These are phyloP conservation scores for Eurotiales sp. DNA, from an alignment of 2,329 filamentous ascomycete species.

Conservation along the genomic window DNA sequence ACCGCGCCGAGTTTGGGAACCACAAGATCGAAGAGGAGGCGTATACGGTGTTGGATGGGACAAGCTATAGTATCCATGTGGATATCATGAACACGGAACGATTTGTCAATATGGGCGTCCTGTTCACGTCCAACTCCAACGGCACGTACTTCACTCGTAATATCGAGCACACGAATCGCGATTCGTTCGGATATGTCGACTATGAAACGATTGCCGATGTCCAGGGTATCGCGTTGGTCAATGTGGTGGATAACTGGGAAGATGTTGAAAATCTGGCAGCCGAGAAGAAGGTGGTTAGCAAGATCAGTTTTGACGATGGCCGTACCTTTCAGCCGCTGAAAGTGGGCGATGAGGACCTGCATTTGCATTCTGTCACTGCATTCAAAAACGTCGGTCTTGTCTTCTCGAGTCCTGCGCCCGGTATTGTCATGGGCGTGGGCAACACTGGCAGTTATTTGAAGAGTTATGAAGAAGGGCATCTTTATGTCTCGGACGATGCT, in stretches of 20 bases:
- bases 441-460: slow-evolving; percentile 77
- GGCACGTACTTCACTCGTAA: slow-evolving; percentile 94
- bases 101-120: slow-evolving; percentile 70
- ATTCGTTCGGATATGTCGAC: slow-evolving; percentile 71
- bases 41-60: slow-evolving; percentile 92
- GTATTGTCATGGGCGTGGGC: slow-evolving; percentile 88
- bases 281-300: slow-evolving; percentile 64
- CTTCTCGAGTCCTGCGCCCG: slow-evolving; percentile 90
- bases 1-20: slow-evolving; percentile 83
- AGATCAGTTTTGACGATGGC: slow-evolving; percentile 95
- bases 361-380: slow-evolving; percentile 89
- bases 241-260: slow-evolving; percentile 81
- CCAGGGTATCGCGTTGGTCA: slow-evolving; percentile 87
- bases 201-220: slow-evolving; percentile 92
- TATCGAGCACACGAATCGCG: slow-evolving; percentile 86
- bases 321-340: slow-evolving; percentile 75
- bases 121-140: slow-evolving; percentile 96
- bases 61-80: slow-evolving; percentile 95
- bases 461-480: slow-evolving; percentile 65
- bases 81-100: slow-evolving; percentile 72
- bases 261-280: slow-evolving; percentile 56
- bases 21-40: slow-evolving; percentile 80
- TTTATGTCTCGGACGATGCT: slow-evolving; percentile 88
- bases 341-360: slow-evolving; percentile 63
- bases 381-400: slow-evolving; percentile 77